A percentile compares a stretch with the other conserved stretches of the same genome.
These are phyloP conservation scores for Neltuma alba DNA, from an alignment of 306 rosid genomes.

Conservation along the genomic window DNA sequence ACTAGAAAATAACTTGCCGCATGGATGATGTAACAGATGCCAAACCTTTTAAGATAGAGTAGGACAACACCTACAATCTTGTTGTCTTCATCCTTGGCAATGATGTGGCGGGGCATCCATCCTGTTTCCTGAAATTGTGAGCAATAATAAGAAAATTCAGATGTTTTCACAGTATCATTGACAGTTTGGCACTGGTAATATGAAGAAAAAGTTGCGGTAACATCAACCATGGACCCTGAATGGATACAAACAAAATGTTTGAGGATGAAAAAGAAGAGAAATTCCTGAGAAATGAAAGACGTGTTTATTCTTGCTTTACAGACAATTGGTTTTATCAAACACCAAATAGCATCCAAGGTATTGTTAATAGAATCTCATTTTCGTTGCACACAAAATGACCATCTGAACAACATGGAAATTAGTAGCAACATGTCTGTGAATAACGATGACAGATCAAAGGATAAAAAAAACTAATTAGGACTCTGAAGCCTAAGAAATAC, in stretches of 20 bases:
- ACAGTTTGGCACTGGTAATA: not conserved
- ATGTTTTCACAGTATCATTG: not conserved
- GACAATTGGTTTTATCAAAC: not conserved
- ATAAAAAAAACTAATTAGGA: not conserved
- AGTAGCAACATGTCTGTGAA: not conserved
- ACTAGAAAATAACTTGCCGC: conserved; percentile 23
- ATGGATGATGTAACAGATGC: conserved; percentile 25
- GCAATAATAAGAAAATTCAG: not conserved
- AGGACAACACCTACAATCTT: conserved; percentile 75
- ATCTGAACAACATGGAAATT: not conserved
- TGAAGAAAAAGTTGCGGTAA: not conserved
- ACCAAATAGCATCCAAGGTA: not conserved
- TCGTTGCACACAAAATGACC: not conserved
- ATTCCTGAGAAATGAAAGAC: not conserved
- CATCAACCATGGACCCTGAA: not conserved
- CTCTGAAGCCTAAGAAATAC: not conserved
- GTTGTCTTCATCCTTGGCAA: conserved; percentile 63
- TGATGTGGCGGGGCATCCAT: conserved; percentile 78
- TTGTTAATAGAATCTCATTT: not conserved
- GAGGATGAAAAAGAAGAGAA: not conserved
- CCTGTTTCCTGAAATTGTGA: conserved; percentile 68
- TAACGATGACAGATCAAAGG: not conserved
- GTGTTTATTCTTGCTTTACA: not conserved
- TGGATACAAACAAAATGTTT: not conserved
- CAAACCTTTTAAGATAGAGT: conserved; percentile 80